A percentile compares a stretch with the other conserved stretches of the same genome.
These are phyloP conservation scores for Boletus sp. DNA, from an alignment of 768 basidiomycete species.

Conservation along the genomic window DNA sequence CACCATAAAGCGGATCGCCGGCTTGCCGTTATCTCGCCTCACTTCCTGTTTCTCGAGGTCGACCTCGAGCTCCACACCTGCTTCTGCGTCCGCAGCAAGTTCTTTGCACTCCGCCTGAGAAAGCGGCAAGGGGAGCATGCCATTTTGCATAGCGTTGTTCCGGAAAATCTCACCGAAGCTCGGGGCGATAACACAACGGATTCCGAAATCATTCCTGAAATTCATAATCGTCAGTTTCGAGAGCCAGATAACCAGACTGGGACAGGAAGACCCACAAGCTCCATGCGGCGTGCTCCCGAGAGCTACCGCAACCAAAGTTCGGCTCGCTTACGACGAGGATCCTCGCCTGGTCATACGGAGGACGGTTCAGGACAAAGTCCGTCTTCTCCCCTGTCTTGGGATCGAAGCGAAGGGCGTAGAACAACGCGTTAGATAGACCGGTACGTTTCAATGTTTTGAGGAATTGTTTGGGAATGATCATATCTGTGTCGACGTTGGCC, in stretches of 20 bases:
- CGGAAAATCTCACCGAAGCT: conserved; percentile 91
- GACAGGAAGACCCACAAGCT: conserved; percentile 55
- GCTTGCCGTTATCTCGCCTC: conserved; percentile 69
- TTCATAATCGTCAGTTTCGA: not conserved
- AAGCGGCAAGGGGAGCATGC: conserved; percentile 79
- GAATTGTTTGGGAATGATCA: conserved; percentile 94
- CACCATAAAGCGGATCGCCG: conserved; percentile 70
- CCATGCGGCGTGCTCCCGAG: conserved; percentile 90
- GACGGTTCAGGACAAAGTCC: conserved; percentile 81
- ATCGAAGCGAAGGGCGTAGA: conserved; percentile 78
- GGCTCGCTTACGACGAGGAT: conserved; percentile 82
- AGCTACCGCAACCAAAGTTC: conserved; percentile 92
- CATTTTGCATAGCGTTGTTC: conserved; percentile 90
- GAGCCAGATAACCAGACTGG: not conserved
- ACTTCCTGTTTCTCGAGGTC: conserved; percentile 84
- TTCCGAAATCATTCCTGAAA: conserved; percentile 81
- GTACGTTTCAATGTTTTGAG: conserved; percentile 90
- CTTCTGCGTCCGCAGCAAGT: conserved; percentile 76
- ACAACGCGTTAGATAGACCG: conserved; percentile 79
- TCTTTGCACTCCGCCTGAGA: conserved; percentile 67
- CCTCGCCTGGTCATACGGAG: conserved; percentile 71
- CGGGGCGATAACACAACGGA: conserved; percentile 82
- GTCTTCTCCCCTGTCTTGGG: conserved; percentile 77
- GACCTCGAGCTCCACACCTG: conserved; percentile 74
- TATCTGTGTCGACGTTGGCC: conserved; percentile 88